A percentile compares a stretch with the other conserved stretches of the same genome.
Evolutionary conservation across 2,329 filamentous ascomycete species (phyloP).

Genomic region (Epichloe uncinata): DNA sequence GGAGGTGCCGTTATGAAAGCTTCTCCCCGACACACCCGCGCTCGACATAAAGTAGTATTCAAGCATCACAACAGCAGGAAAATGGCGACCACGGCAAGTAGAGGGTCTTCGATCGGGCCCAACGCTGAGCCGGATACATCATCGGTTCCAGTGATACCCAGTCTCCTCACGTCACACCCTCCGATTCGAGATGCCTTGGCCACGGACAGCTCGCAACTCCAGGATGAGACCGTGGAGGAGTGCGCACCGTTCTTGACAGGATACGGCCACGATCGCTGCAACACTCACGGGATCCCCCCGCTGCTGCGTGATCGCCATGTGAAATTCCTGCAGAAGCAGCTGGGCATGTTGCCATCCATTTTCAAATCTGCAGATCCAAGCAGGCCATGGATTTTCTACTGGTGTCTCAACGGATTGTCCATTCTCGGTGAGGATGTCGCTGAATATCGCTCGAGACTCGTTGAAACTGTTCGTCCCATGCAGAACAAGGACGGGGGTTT

Average conservation of each 20-base stretch:
- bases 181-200: conserved; percentile 50
- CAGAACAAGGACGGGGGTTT: conserved; percentile 80
- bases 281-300: conserved; percentile 58
- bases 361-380: conserved; percentile 74
- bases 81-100: conserved; percentile 4
- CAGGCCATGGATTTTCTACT: conserved; percentile 89
- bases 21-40: conserved; percentile 3
- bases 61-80: conserved; percentile 3
- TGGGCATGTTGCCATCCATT: conserved; percentile 49
- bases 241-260: conserved; percentile 56
- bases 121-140: conserved; percentile 9
- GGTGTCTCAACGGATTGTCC: conserved; percentile 65
- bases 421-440: conserved; percentile 63
- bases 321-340: conserved; percentile 45
- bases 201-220: conserved; percentile 54
- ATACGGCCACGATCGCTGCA: conserved; percentile 41
- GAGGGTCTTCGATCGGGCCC: not conserved
- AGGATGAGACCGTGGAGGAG: conserved; percentile 54
- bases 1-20: conserved; percentile 5
- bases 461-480: conserved; percentile 63
- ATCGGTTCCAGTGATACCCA: conserved; percentile 27
- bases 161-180: conserved; percentile 44
- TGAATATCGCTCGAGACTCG: conserved; percentile 54
- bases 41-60: conserved; percentile 6
- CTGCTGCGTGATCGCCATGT: conserved; percentile 54